phyloP scores from a whole-genome alignment of 441 rosid genomes.

The Dalechampia spathulata region DNA sequence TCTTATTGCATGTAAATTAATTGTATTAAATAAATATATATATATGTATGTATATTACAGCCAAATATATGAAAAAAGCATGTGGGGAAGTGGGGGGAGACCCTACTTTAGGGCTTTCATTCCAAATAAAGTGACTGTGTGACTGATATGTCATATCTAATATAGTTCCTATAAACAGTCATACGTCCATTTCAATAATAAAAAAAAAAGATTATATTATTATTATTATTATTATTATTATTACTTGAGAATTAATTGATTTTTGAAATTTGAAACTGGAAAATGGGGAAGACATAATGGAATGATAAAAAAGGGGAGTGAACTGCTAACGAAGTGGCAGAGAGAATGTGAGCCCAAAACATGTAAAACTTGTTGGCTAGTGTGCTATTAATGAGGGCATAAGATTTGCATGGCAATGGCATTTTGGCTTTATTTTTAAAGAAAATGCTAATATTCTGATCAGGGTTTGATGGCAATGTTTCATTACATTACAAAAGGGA shows the following conservation, averaged over 20 bases:
- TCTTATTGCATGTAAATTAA: too few relatives aligned
- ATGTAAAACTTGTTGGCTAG: conserved; percentile 7
- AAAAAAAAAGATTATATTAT: too few relatives aligned
- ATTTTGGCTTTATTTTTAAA: too few relatives aligned
- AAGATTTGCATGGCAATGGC: too few relatives aligned
- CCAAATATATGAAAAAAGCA: neutral
- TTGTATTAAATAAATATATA: too few relatives aligned
- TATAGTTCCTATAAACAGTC: conserved; percentile 7
- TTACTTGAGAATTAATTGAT: too few relatives aligned
- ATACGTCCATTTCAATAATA: conserved; percentile 31
- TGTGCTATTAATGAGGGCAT: too few relatives aligned
- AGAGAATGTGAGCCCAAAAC: conserved; percentile 25
- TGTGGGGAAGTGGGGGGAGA: neutral
- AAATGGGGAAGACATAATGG: conserved; percentile 21
- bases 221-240: too few relatives aligned
- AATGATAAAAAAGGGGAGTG: conserved; percentile 5
- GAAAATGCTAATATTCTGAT: too few relatives aligned
- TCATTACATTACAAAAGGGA: conserved; percentile 1
- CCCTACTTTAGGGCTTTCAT: neutral
- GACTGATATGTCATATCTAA: conserved; percentile 2
- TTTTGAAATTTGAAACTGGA: too few relatives aligned
- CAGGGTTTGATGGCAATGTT: conserved; percentile 26
- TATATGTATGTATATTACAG: too few relatives aligned
- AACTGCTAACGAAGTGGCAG: conserved; percentile 5
- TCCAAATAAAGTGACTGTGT: neutral